These are phyloP conservation scores for Lepidium didymum DNA, from an alignment of 345 rosid genomes.

Conservation along the genomic window DNA sequence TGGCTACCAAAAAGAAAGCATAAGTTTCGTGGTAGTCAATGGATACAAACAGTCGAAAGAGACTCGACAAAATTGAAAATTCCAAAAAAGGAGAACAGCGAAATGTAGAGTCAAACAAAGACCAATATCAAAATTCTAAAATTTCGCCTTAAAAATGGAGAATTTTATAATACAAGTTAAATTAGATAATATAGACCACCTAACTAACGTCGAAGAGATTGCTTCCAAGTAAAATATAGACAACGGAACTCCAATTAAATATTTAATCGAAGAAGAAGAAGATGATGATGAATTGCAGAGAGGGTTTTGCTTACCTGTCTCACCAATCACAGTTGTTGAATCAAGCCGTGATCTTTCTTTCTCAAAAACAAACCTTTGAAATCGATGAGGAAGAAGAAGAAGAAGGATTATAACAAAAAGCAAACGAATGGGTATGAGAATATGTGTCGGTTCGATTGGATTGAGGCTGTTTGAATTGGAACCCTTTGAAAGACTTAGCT, in stretches of 20 bases:
- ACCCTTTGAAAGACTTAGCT: neutral
- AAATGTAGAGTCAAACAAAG: slow-evolving; percentile 7
- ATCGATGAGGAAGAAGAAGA: neutral
- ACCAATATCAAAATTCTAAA: neutral
- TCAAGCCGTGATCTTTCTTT: neutral
- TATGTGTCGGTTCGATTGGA: slow-evolving; percentile 1
- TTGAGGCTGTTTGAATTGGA: neutral
- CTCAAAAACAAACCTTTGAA: neutral
- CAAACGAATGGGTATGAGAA: neutral
- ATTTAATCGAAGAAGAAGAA: neutral
- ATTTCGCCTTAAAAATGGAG: neutral
- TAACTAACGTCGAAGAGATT: slow-evolving; percentile 4
- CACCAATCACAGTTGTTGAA: neutral
- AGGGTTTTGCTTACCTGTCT: slow-evolving; percentile 8
- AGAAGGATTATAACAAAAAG: neutral
- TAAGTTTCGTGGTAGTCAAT: neutral
- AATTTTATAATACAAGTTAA: neutral
- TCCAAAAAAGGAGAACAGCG: slow-evolving; percentile 24
- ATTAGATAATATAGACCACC: neutral
- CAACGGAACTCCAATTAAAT: neutral
- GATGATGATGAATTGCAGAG: neutral
- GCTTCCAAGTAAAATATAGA: slow-evolving; percentile 4
- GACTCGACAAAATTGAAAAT: slow-evolving; percentile 49
- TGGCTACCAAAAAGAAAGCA: slow-evolving; percentile 24
- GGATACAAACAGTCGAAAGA: slow-evolving; percentile 9